Base-by-base conservation (phyloP, 768 basidiomycete genomes). In the Rhizopogon rudus region DNA sequence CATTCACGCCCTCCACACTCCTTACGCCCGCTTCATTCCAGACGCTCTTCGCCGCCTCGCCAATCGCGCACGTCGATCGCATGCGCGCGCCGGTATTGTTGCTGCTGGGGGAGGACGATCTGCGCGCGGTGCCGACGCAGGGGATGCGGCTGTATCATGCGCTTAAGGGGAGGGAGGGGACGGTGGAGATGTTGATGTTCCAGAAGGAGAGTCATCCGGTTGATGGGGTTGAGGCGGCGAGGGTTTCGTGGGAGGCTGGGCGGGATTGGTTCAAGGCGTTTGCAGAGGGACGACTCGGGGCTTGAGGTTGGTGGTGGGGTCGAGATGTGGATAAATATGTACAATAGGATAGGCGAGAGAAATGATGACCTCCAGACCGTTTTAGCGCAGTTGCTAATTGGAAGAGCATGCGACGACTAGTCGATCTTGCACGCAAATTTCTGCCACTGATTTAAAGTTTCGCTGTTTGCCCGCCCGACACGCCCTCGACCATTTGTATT, bases 111-210 rank as follows among this genome's bases (percentile, higher is more conserved):
- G 76, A 76, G 8, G 73, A 75, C 16, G 88, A 91, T 63, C 67
- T 78, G 42, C 71, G 88, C 0, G 87, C 87, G 5, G 77, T 83
- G 5, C 80, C 86, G 0, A 75, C 77, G 6, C 87, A 91, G 48
- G 81, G 82, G 0, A 74, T 75, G 53, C 77, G 75, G 6, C 86
- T 81, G 63, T 91, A 85, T 57, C 85, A 90, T 67, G 81, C 80
- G 5, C 65, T 90, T 52, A 87, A 81, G 63, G 80, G 74, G 6
- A 53, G 60, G 13, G 65, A 58, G 12, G 64, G 70, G 53, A 67
- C 72, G 6, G 79, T 86, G 14, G 81, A 85, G 46, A 75, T 87
- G 78, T 67, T 87, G 37, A 64, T 76, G 45, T 88, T 87, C 58
- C 78, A 80, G 20, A 79, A 81, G 22, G 83, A 87, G 60, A 74